These are phyloP conservation scores for Schizophyllum amplum DNA, from an alignment of 1,284 basidiomycete species.

Conservation along the genomic window DNA sequence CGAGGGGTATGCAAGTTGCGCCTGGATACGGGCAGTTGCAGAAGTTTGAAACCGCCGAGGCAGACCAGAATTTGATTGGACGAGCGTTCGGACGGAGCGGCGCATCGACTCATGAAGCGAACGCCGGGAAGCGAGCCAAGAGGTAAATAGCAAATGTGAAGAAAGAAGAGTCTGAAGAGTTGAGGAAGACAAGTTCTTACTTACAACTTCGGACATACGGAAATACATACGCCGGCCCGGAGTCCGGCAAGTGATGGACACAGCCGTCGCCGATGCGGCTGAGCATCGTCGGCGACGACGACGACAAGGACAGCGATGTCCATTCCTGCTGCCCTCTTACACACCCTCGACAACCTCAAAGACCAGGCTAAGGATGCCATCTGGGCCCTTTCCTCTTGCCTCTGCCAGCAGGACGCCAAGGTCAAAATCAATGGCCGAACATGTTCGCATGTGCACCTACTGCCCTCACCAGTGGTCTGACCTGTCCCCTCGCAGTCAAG, in stretches of 20 bases:
- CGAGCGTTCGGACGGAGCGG: background rate
- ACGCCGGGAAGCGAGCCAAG: background rate
- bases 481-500: slow-evolving; percentile 45
- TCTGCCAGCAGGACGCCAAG: slow-evolving; percentile 74
- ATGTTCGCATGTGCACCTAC: slow-evolving; percentile 42
- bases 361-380: slow-evolving; percentile 75
- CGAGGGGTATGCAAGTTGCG: background rate
- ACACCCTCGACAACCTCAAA: slow-evolving; percentile 53
- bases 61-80: background rate
- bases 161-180: background rate
- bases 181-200: background rate
- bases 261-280: no score
- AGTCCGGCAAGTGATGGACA: no score
- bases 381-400: slow-evolving; percentile 69
- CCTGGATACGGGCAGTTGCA: background rate
- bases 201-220: no score
- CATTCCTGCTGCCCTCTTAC: slow-evolving; percentile 29
- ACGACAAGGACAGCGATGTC: slow-evolving; percentile 20
- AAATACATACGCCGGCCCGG: no score
- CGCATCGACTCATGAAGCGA: background rate
- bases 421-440: slow-evolving; percentile 92
- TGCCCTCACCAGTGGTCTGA: background rate
- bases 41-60: background rate
- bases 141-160: background rate
- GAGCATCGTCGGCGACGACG: background rate